These are phyloP conservation scores for Rhizopus delemar DNA, from an alignment of 371 early-diverging fungal species.

Conservation along the genomic window DNA sequence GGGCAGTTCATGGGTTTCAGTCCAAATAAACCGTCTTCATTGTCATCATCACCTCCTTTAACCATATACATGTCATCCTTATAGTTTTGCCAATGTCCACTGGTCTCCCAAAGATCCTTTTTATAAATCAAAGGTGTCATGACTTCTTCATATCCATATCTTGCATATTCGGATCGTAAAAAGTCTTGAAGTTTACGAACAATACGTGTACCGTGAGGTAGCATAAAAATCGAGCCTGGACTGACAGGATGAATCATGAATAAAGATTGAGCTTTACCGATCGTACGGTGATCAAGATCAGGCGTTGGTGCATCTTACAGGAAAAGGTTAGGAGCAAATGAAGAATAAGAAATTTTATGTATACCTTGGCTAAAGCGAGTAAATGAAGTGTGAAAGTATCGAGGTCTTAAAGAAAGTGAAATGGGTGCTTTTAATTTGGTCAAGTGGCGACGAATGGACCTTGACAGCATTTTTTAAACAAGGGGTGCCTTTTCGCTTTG, in stretches of 20 bases:
- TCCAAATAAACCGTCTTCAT: slow-evolving; percentile 70
- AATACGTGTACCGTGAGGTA: slow-evolving; percentile 93
- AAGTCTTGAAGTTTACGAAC: slow-evolving; percentile 77
- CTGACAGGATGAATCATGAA: slow-evolving; percentile 83
- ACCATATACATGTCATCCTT: slow-evolving; percentile 72
- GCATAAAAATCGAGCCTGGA: slow-evolving; percentile 93
- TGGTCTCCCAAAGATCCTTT: slow-evolving; percentile 92
- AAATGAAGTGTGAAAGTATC: background rate
- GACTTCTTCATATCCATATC: slow-evolving; percentile 93
- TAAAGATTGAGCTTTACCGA: slow-evolving; percentile 75
- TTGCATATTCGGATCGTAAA: slow-evolving; percentile 75
- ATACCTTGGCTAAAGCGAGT: background rate
- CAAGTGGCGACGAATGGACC: background rate
- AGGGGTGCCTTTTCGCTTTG: background rate
- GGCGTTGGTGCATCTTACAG: background rate
- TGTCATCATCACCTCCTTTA: slow-evolving; percentile 52
- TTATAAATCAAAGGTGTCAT: slow-evolving; percentile 96
- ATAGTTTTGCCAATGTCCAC: slow-evolving; percentile 97
- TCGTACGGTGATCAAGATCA: slow-evolving; percentile 89
- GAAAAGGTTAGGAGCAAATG: too few relatives aligned
- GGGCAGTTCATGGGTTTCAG: slow-evolving; percentile 99
- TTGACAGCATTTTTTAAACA: background rate
- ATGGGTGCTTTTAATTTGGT: too few relatives aligned
- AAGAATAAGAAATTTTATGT: too few relatives aligned
- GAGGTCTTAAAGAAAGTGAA: too few relatives aligned